Percentiles rank a stretch among this genome's conserved stretches.
These are phyloP conservation scores for Sporothrix sp. DNA, from an alignment of 2,329 filamentous ascomycete species.

Conservation along the genomic window DNA sequence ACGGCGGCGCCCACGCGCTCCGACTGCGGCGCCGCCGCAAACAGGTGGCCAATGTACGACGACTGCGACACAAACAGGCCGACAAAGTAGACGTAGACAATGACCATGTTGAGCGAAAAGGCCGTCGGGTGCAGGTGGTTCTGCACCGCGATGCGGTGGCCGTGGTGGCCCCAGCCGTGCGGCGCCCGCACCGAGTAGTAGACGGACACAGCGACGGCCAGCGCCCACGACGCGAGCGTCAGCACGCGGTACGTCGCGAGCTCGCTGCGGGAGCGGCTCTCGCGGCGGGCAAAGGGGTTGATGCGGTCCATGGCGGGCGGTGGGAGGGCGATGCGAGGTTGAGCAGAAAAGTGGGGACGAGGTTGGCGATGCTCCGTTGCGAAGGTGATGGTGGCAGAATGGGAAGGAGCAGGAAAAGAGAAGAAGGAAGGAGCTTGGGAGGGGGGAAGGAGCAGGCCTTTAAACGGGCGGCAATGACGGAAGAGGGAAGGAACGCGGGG, in stretches of 20 bases:
- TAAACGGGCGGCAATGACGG: slow-evolving; percentile 11
- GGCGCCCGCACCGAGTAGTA: slow-evolving; percentile 63
- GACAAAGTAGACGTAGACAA: slow-evolving; percentile 67
- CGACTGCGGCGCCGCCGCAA: slow-evolving; percentile 45
- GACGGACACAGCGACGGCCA: slow-evolving; percentile 61
- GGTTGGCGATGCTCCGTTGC: background rate
- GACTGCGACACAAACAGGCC: slow-evolving; percentile 66
- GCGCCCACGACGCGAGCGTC: slow-evolving; percentile 62
- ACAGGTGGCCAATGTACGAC: slow-evolving; percentile 67
- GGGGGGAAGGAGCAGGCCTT: background rate
- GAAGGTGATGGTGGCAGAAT: background rate
- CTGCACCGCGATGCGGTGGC: slow-evolving; percentile 62
- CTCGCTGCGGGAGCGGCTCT: slow-evolving; percentile 50
- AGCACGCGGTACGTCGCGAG: slow-evolving; percentile 67
- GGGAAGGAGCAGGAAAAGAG: background rate
- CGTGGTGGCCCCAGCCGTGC: slow-evolving; percentile 47
- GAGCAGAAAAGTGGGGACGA: background rate
- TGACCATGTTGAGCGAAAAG: slow-evolving; percentile 61
- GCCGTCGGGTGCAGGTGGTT: slow-evolving; percentile 58
- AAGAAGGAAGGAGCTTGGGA: background rate
- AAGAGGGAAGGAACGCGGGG: slow-evolving; percentile 4
- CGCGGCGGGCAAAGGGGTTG: slow-evolving; percentile 67
- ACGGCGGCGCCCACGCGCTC: slow-evolving; percentile 59
- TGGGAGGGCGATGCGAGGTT: background rate
- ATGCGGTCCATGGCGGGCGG: slow-evolving; percentile 21